A percentile compares a stretch with the other conserved stretches of the same genome.
Evolutionary conservation across 1,139 yeast genomes (phyloP).

Genomic region (Meyerozyma guilliermondii): DNA sequence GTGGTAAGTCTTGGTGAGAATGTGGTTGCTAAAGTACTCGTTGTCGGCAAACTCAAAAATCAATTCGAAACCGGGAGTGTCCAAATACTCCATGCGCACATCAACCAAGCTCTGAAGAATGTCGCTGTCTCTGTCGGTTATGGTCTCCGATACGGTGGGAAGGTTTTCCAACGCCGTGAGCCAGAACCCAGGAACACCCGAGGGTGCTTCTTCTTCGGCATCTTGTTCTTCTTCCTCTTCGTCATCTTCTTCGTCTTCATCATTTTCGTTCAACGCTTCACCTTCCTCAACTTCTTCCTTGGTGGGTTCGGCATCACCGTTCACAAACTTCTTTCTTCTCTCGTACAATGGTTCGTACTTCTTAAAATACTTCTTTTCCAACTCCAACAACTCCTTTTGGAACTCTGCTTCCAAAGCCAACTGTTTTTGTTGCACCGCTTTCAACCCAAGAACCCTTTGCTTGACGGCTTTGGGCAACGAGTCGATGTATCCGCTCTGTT

Average conservation of each 20-base stretch:
- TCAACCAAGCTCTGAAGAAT: slow-evolving; percentile 67
- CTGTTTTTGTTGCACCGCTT: slow-evolving; percentile 78
- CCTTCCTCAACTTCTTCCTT: slow-evolving; percentile 17
- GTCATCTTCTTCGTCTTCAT: slow-evolving; percentile 36
- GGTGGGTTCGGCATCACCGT: slow-evolving; percentile 75
- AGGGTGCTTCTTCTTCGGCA: slow-evolving; percentile 35
- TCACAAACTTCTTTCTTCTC: slow-evolving; percentile 66
- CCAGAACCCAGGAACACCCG: slow-evolving; percentile 96
- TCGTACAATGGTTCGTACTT: slow-evolving; percentile 75
- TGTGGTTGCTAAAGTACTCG: slow-evolving; percentile 69
- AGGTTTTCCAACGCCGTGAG: slow-evolving; percentile 89
- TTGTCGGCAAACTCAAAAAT: slow-evolving; percentile 76
- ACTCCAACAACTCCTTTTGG: slow-evolving; percentile 80
- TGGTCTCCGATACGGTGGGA: slow-evolving; percentile 75
- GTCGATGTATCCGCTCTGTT: slow-evolving; percentile 81
- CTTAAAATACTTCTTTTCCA: slow-evolving; percentile 75
- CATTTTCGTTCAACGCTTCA: slow-evolving; percentile 15
- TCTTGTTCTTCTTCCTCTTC: slow-evolving; percentile 42
- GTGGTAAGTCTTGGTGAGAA: slow-evolving; percentile 79
- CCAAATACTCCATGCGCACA: slow-evolving; percentile 76
- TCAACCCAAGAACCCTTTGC: slow-evolving; percentile 75
- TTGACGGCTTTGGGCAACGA: slow-evolving; percentile 71
- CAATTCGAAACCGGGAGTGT: slow-evolving; percentile 85
- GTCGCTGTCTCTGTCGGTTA: slow-evolving; percentile 87
- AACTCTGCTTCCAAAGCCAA: slow-evolving; percentile 84